These are phyloP conservation scores for Tuber brumale DNA, from an alignment of 495 filamentous ascomycete species.

Conservation along the genomic window DNA sequence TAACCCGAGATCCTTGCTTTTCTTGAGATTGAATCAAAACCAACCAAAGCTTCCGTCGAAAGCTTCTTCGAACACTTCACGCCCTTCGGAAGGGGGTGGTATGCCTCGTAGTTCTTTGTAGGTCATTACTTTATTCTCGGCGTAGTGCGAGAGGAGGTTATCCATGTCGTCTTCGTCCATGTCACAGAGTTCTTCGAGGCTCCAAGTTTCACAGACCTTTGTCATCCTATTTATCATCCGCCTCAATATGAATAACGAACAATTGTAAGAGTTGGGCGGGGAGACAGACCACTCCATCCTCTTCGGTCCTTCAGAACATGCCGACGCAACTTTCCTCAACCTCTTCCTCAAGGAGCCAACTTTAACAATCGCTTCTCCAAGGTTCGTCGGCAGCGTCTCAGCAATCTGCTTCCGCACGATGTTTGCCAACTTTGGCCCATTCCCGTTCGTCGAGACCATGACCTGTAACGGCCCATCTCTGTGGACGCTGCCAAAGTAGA, in stretches of 20 bases:
- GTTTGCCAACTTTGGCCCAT: slow-evolving; percentile 85
- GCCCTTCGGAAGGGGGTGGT: slow-evolving; percentile 37
- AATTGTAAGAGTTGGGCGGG: background rate
- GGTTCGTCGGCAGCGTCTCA: slow-evolving; percentile 61
- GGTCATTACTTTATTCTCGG: slow-evolving; percentile 48
- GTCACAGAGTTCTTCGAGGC: slow-evolving; percentile 73
- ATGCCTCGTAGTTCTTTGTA: slow-evolving; percentile 47
- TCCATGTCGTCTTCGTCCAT: slow-evolving; percentile 85
- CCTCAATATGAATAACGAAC: background rate
- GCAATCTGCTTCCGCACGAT: slow-evolving; percentile 81
- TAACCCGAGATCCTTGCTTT: background rate
- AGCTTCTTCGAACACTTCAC: slow-evolving; percentile 47
- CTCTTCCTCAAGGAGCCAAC: slow-evolving; percentile 74
- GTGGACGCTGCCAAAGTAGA: slow-evolving; percentile 94
- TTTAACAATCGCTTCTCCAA: slow-evolving; percentile 74
- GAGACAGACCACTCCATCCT: slow-evolving; percentile 76
- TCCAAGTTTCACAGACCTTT: slow-evolving; percentile 79
- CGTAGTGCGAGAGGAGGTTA: slow-evolving; percentile 62
- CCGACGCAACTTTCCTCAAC: slow-evolving; percentile 69
- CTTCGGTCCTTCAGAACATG: slow-evolving; percentile 66
- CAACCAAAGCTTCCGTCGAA: slow-evolving; percentile 58
- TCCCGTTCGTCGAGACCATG: slow-evolving; percentile 97
- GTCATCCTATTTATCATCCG: slow-evolving; percentile 60
- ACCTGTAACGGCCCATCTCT: slow-evolving; percentile 92
- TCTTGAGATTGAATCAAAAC: slow-evolving; percentile 31